Evolutionary conservation across 306 rosid genomes (phyloP).

Genomic region (Acacia acuminata): DNA sequence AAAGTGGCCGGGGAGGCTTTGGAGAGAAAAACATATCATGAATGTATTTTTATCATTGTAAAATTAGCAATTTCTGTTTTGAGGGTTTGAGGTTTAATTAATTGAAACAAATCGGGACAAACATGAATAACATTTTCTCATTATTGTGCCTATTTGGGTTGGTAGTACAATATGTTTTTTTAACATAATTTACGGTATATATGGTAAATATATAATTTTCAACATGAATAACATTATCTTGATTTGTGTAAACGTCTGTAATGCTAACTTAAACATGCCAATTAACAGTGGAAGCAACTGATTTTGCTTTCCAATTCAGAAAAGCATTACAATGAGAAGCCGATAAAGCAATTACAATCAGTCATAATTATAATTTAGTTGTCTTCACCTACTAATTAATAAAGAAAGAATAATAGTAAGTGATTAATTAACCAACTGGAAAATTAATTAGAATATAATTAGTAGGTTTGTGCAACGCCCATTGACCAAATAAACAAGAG

Average conservation of each 20-base stretch:
- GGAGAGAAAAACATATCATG: no score
- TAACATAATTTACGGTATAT: no score
- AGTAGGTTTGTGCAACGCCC: not conserved
- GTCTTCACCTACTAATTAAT: constrained; percentile 27
- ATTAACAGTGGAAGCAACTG: not conserved
- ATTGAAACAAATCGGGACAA: not conserved
- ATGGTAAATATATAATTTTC: no score
- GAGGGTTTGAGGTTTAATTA: no score
- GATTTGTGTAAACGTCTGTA: no score
- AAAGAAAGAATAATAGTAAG: constrained; percentile 14
- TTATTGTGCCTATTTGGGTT: no score
- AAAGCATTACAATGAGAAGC: not conserved
- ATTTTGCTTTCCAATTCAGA: not conserved
- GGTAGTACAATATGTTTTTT: no score
- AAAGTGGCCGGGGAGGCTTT: no score
- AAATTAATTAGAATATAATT: not conserved
- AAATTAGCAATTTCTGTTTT: no score
- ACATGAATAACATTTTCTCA: not conserved
- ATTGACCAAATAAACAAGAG: not conserved
- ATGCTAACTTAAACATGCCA: no score
- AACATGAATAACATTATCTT: no score
- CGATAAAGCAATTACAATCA: not conserved
- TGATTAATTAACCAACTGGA: constrained; percentile 5
- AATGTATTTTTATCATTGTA: no score
- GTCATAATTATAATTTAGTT: constrained; percentile 22